phyloP scores from a whole-genome alignment of 2,329 filamentous ascomycete genomes.

The Fusarium armeniacum region DNA sequence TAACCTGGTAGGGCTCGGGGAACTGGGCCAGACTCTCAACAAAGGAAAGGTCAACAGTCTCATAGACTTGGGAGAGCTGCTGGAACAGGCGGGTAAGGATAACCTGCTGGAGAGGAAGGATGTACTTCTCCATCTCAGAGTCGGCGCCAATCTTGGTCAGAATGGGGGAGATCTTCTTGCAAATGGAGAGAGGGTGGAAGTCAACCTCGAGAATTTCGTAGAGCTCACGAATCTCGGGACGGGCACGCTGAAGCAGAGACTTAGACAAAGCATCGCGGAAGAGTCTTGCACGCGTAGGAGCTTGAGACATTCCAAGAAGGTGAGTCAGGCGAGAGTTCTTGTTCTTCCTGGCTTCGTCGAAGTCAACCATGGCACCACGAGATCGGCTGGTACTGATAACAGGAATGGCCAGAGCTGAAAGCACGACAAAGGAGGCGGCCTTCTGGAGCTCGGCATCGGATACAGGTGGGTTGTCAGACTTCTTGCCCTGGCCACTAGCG shows the following conservation, averaged over 20 bases:
- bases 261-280: constrained; percentile 98
- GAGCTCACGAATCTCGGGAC: constrained; percentile 94
- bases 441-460: constrained; percentile 92
- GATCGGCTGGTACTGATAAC: constrained; percentile 99
- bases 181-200: constrained; percentile 98
- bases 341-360: constrained; percentile 97
- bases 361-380: constrained; percentile 94
- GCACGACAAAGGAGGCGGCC: constrained; percentile 93
- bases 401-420: constrained; percentile 96
- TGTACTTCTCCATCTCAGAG: constrained; percentile 97
- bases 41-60: constrained; percentile 94
- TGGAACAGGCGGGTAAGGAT: constrained; percentile 98
- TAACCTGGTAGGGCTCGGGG: constrained; percentile 95
- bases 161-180: constrained; percentile 98
- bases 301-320: constrained; percentile 90
- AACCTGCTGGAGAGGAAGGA: constrained; percentile 95
- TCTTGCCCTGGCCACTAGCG: constrained; percentile 86
- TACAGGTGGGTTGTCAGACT: constrained; percentile 93
- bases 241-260: constrained; percentile 90
- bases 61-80: constrained; percentile 98
- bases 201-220: constrained; percentile 99
- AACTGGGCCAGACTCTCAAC: constrained; percentile 95
- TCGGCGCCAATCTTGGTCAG: constrained; percentile 93
- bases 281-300: constrained; percentile 88
- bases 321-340: constrained; percentile 98